A percentile compares a stretch with the other conserved stretches of the same genome.
Evolutionary conservation across 1,139 yeast species (phyloP).

Genomic region (Geotrichum aggregatum): DNA sequence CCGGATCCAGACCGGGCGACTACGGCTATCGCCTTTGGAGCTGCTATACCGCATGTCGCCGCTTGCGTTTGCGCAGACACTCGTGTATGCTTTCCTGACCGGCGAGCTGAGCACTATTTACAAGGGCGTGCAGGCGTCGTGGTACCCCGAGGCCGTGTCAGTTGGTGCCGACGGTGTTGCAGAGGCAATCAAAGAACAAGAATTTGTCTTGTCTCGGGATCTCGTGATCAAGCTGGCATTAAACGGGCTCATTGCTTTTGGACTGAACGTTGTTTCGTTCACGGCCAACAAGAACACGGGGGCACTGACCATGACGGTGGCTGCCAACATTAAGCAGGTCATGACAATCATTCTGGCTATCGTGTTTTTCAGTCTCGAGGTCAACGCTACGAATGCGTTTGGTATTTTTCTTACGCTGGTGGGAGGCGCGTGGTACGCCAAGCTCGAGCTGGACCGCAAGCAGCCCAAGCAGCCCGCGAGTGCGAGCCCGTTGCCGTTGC

Average conservation of each 20-base stretch:
- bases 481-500: not conserved
- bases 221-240: constrained; percentile 26
- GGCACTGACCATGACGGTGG: constrained; percentile 32
- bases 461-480: not conserved
- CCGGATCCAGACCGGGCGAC: constrained; percentile 30
- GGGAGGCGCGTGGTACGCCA: constrained; percentile 35
- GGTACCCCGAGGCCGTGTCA: constrained; percentile 14
- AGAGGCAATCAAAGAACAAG: not conserved
- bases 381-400: constrained; percentile 27
- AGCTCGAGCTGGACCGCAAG: constrained; percentile 24
- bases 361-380: constrained; percentile 27
- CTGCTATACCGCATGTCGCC: constrained; percentile 32
- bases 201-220: constrained; percentile 19
- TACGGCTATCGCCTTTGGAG: constrained; percentile 30
- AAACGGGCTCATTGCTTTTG: constrained; percentile 33
- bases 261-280: constrained; percentile 30
- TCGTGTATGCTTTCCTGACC: constrained; percentile 28
- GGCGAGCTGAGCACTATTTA: constrained; percentile 27
- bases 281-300: constrained; percentile 32
- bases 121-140: constrained; percentile 15
- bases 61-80: constrained; percentile 29
- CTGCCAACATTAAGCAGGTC: constrained; percentile 31
- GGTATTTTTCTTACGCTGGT: constrained; percentile 29
- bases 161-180: constrained; percentile 6
- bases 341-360: constrained; percentile 30